A percentile compares a stretch with the other conserved stretches of the same genome.
Conservation (phyloP, 1,284 basidiomycete genomes). For the Phlebopus sp. region DNA sequence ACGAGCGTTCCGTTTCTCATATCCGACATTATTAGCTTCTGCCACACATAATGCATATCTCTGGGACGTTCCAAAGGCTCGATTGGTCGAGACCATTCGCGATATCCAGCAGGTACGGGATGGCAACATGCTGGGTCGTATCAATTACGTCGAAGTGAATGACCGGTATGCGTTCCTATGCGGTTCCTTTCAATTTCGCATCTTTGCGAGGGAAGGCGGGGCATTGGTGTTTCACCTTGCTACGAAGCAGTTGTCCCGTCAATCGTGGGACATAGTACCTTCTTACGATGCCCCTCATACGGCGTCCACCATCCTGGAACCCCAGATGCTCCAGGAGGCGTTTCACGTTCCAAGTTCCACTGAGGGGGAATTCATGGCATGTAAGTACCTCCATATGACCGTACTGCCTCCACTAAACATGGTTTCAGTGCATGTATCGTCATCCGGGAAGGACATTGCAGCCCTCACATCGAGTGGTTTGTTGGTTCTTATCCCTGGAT, state of each 20-base stretch:
- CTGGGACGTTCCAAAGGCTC: slow-evolving; percentile 55
- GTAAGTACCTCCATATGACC: slow-evolving; percentile 13
- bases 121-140: slow-evolving; percentile 33
- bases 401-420: slow-evolving; percentile 3
- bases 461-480: slow-evolving; percentile 42
- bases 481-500: slow-evolving; percentile 52
- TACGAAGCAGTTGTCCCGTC: slow-evolving; percentile 31
- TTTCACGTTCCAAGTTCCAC: slow-evolving; percentile 2
- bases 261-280: slow-evolving; percentile 27
- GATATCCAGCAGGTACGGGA: slow-evolving; percentile 35
- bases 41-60: slow-evolving; percentile 46
- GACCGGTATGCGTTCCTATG: slow-evolving; percentile 60
- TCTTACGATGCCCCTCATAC: slow-evolving; percentile 12
- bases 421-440: slow-evolving; percentile 55
- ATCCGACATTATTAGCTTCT: slow-evolving; percentile 58
- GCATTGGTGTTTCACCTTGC: slow-evolving; percentile 42
- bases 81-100: slow-evolving; percentile 44
- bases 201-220: slow-evolving; percentile 53
- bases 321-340: slow-evolving; percentile 16
- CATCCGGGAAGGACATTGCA: slow-evolving; percentile 53
- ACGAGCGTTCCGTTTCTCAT: slow-evolving; percentile 64
- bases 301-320: slow-evolving; percentile 20
- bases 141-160: slow-evolving; percentile 68
- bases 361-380: slow-evolving; percentile 25
- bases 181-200: slow-evolving; percentile 43